A percentile compares a stretch with the other conserved stretches of the same genome.
Evolutionary conservation across 23 red algal genomes (phyloP).

Genomic region (Agarophyton chilense): DNA sequence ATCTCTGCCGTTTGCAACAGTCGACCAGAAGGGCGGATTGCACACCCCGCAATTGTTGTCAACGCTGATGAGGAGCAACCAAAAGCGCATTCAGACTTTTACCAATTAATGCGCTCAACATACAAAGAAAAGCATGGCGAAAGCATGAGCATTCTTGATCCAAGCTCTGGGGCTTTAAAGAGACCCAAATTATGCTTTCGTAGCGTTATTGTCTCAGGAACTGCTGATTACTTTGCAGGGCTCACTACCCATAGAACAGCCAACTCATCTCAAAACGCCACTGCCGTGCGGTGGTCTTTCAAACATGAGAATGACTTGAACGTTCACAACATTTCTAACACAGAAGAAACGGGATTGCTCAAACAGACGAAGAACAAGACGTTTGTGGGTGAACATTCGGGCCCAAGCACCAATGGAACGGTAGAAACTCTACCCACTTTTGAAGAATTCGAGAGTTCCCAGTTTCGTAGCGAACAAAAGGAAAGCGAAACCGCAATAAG

Average conservation of each 20-base stretch:
- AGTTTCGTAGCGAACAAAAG: not conserved
- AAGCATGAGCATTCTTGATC: constrained; percentile 19
- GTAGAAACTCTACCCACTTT: not conserved
- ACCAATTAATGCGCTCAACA: not conserved
- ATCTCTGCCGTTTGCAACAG: constrained; percentile 26
- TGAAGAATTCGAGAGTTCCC: not conserved
- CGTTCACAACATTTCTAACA: not conserved
- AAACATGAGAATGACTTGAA: not conserved
- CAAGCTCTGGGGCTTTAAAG: constrained; percentile 6
- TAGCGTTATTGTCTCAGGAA: constrained; percentile 22
- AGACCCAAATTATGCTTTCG: constrained; percentile 37
- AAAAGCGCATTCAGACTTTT: constrained; percentile 26
- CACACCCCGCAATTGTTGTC: constrained; percentile 24
- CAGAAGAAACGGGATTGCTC: not conserved
- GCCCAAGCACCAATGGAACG: not conserved
- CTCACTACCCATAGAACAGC: not conserved
- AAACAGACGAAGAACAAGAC: not conserved
- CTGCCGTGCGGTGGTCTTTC: not conserved
- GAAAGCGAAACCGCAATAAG: not conserved
- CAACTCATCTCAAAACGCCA: not conserved
- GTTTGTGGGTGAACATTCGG: too few relatives aligned
- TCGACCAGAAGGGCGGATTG: constrained; percentile 52
- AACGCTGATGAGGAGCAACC: constrained; percentile 15
- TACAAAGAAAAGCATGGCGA: constrained; percentile 36
- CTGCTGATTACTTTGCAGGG: not conserved